A percentile compares a stretch with the other conserved stretches of the same genome.
phyloP scores from a whole-genome alignment of 1,139 yeast genomes.

The Suhomyces atakaporum region DNA sequence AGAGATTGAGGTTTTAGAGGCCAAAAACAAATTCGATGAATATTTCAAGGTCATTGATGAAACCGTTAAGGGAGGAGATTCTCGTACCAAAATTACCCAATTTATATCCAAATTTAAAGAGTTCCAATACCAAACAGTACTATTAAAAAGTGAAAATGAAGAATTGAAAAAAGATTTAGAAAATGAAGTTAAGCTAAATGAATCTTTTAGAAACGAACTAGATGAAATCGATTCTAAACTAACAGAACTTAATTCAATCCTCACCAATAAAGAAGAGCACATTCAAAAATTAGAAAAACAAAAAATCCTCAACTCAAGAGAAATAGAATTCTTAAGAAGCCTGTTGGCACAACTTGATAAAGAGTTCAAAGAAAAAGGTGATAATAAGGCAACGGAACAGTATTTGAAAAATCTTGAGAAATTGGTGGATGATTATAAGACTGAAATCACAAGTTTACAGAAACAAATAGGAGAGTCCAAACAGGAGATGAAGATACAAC shows the following conservation, averaged over 20 bases:
- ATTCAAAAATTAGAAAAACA: constrained; percentile 54
- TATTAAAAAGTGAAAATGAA: constrained; percentile 27
- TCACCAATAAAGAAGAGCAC: constrained; percentile 31
- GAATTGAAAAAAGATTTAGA: constrained; percentile 6
- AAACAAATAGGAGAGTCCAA: constrained; percentile 18
- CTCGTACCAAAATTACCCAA: constrained; percentile 20
- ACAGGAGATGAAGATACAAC: constrained; percentile 8
- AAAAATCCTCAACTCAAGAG: constrained; percentile 56
- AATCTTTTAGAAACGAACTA: constrained; percentile 1
- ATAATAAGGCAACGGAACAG: constrained; percentile 31
- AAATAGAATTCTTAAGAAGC: constrained; percentile 58
- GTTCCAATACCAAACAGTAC: constrained; percentile 40
- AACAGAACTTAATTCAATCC: constrained; percentile 26
- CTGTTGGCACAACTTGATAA: constrained; percentile 38
- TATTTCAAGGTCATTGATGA: constrained; percentile 31
- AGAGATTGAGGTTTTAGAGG: constrained; percentile 53
- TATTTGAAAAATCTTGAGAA: constrained; percentile 49
- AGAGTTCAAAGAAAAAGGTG: constrained; percentile 21
- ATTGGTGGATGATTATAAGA: constrained; percentile 58
- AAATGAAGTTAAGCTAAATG: constrained; percentile 1
- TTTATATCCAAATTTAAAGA: constrained; percentile 38
- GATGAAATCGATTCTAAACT: constrained; percentile 4
- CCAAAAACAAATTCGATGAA: constrained; percentile 45
- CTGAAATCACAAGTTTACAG: constrained; percentile 50
- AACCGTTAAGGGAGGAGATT: constrained; percentile 25